Base-by-base conservation (phyloP, 306 rosid species). In the Lotus japonicus region DNA sequence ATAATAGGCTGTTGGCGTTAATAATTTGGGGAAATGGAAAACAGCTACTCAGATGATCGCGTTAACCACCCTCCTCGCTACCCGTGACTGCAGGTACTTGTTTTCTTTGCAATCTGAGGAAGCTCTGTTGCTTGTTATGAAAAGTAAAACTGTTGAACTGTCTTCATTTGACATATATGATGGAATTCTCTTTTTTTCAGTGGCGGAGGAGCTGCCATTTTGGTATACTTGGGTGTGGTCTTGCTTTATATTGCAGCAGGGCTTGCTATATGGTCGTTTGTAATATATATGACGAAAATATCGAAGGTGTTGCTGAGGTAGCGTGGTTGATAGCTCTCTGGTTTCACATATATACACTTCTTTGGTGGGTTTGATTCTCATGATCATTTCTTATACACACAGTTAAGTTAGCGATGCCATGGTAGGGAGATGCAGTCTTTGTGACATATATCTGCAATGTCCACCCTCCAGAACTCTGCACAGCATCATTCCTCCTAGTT, bases 1-100 rank as follows among this genome's bases (percentile, higher is more conserved):
- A 26, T 19, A 53, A 61, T 41, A 92, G 98, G 98, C 95, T 74
- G 97, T 92, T 77, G 98, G 97, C 71, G 98, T 92, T 76, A 92
- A 89, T 88, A 89, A 82, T 86, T 83, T 89, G 97, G 98, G 97
- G 38, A 92, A 92, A 87, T 92, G 95, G 97, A 92, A 92, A 89
- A 92, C 98, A 50, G 97, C 98, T 42, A 77, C 98, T 15, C 98
- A 92, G 80, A 92, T 92, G 98, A 74, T 73, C 4, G 96, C 98
- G 0, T 72, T 89, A 71, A 87, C 95, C 41, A 77, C 82, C 74
- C 98, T 92, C 60, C 85, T 92, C 39, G 98, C 94, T 16, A 86
- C 91, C 64, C 86, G 98, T 67, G 96, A 86, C 80, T 76, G 85
- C 91, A 87, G 98, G 98, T 92, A 58, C 66, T 44, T 26, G 12